These are phyloP conservation scores for Blastocladiella britannica DNA, from an alignment of 192 early-diverging fungal genomes.

Conservation along the genomic window DNA sequence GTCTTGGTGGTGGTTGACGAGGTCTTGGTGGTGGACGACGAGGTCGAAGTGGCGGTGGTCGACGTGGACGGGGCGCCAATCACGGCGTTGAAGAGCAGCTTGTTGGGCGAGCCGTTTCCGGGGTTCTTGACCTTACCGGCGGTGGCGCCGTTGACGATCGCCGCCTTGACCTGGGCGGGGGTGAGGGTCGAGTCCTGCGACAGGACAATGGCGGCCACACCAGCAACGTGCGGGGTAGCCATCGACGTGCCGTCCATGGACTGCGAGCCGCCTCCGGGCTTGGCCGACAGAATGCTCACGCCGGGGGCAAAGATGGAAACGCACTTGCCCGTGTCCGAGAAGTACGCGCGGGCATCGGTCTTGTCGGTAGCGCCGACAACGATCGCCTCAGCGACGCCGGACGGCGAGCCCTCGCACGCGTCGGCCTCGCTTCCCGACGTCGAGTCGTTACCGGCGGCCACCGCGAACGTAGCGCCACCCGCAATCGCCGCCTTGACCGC, in stretches of 20 bases:
- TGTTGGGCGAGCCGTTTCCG: background rate
- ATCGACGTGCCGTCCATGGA: constrained; percentile 67
- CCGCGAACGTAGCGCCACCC: constrained; percentile 71
- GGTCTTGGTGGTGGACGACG: too few species aligned
- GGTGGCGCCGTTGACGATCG: background rate
- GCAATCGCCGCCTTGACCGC: constrained; percentile 31
- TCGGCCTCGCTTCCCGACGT: too few species aligned
- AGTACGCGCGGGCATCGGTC: constrained; percentile 34
- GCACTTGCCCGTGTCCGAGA: constrained; percentile 55
- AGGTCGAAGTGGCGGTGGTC: too few species aligned
- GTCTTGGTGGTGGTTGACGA: too few species aligned
- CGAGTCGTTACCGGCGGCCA: constrained; percentile 92
- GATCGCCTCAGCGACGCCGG: constrained; percentile 35
- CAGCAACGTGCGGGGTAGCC: constrained; percentile 63
- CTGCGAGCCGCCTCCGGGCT: constrained; percentile 31
- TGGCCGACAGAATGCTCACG: constrained; percentile 30
- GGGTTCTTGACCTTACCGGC: background rate
- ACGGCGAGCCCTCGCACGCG: constrained; percentile 75
- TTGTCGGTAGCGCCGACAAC: constrained; percentile 46
- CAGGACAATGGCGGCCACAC: constrained; percentile 13
- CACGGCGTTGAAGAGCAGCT: too few species aligned
- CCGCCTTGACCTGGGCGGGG: background rate
- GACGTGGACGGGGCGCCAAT: too few species aligned
- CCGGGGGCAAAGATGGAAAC: constrained; percentile 32
- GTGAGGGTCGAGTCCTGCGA: background rate